These are phyloP conservation scores for Skeletonema menzelii DNA, from an alignment of 108 stramenopile species.

Conservation along the genomic window DNA sequence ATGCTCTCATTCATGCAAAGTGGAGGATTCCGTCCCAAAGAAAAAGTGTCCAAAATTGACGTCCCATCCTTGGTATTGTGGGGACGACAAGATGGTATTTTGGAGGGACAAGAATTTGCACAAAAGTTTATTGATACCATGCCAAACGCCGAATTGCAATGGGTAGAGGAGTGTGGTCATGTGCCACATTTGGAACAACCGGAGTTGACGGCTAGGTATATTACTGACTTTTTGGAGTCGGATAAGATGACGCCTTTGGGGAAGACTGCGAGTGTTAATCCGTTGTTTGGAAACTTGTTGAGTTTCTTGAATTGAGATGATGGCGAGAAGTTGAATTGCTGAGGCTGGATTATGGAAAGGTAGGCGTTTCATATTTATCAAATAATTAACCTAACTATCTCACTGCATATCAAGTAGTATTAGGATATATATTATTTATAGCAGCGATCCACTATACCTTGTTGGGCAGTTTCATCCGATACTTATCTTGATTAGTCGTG, in stretches of 20 bases:
- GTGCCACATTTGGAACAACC: slow-evolving; percentile 94
- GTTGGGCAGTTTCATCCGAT: slow-evolving; percentile 60
- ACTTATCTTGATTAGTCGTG: slow-evolving; percentile 41
- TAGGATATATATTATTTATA: too few species aligned
- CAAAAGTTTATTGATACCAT: slow-evolving; percentile 81
- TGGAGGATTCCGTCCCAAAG: slow-evolving; percentile 86
- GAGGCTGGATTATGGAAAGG: too few species aligned
- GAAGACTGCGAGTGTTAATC: neutral
- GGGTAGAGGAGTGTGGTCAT: slow-evolving; percentile 94
- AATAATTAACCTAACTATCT: too few species aligned
- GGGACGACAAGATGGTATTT: slow-evolving; percentile 92
- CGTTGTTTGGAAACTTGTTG: neutral
- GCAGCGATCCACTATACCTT: too few species aligned
- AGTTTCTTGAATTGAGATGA: neutral
- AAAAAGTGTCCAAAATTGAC: slow-evolving; percentile 64
- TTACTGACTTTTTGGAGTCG: slow-evolving; percentile 61
- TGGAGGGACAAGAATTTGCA: slow-evolving; percentile 82
- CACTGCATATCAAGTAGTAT: too few species aligned
- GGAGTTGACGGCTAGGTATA: slow-evolving; percentile 71
- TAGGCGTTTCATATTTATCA: too few species aligned
- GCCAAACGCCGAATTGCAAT: slow-evolving; percentile 69
- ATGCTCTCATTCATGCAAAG: slow-evolving; percentile 79
- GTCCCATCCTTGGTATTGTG: slow-evolving; percentile 83
- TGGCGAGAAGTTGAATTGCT: neutral
- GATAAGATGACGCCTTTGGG: neutral